Base-by-base conservation (phyloP, 2,329 filamentous ascomycete genomes). In the Nannizzia gypsea region DNA sequence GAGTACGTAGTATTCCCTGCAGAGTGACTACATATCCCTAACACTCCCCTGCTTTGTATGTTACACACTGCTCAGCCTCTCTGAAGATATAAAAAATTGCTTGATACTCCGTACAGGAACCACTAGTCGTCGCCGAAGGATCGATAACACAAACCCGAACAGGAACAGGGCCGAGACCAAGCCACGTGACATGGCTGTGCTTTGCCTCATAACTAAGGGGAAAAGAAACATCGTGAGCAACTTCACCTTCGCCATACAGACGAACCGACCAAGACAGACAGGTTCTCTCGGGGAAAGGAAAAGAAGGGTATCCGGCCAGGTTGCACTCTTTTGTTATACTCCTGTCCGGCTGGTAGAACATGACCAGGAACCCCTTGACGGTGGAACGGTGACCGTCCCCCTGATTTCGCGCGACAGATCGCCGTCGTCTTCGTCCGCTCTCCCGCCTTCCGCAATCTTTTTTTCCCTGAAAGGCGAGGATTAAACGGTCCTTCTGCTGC, bases 401-500 rank as follows among this genome's bases (percentile, higher is more conserved):
- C n/a, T 42, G n/a, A 26, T 54, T 54, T 34, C 48, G 48, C 48
- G 48, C 48, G 24, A n/a, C 48, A 54, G 15, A 34, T 31, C 17
- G 22, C 15, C 31, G 31, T 36, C 31, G 31, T 36, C 31, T 11
- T 2, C 31, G n/a, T n/a, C n/a, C n/a, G n/a, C n/a, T n/a, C n/a
- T n/a, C 31, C 13, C 31, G 31, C 9, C 31, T 3, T 36, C 31
- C 31, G 31, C 31, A 36, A 36, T 36, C 9, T 36, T 36, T 24
- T 24, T 55, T 28, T 55, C 31, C 6, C 26, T 20, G 54, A 17
- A 26, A 56, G 31, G 54, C n/a, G 54, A 40, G 31, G 22, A 34
- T 36, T 11, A 34, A 60, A n/a, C 13, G 24, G 63, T 63, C 40
- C 40, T 17, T 46, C 56, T 11, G 22, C 64, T 67, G 67, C 67